Evolutionary conservation across 257 asterid genomes (phyloP).

Genomic region (Jaltomata sinuosa): DNA sequence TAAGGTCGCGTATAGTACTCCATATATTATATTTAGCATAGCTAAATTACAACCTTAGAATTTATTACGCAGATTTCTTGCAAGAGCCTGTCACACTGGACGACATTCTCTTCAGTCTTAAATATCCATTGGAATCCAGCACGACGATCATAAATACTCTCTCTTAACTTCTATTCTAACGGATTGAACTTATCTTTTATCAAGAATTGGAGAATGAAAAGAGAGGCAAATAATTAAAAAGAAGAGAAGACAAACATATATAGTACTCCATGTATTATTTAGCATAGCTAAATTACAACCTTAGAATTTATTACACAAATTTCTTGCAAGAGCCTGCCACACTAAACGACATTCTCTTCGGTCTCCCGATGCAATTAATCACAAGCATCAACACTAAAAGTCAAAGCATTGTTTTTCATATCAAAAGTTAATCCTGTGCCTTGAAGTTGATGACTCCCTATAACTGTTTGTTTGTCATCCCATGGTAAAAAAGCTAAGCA

Average conservation of each 20-base stretch:
- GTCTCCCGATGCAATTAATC: neutral
- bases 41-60: neutral
- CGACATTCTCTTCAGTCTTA: too few species aligned
- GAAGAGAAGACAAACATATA: neutral
- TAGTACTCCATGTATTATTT: neutral
- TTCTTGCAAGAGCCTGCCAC: too few species aligned
- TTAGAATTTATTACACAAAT: neutral
- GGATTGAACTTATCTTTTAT: neutral
- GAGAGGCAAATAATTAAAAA: neutral
- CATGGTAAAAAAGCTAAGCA: neutral
- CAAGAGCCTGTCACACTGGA: too few species aligned
- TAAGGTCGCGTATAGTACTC: too few species aligned
- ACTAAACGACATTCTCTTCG: too few species aligned
- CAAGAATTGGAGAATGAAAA: neutral
- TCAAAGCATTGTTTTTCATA: neutral
- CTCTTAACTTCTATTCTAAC: too few species aligned
- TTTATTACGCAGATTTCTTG: neutral
- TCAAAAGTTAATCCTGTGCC: neutral
- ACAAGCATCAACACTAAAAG: neutral
- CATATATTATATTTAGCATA: neutral
- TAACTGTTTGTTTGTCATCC: neutral
- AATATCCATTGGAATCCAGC: too few species aligned
- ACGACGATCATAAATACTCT: too few species aligned
- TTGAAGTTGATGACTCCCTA: neutral
- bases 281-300: neutral